A percentile compares a stretch with the other conserved stretches of the same genome.
Conservation (phyloP, 2,329 filamentous ascomycete species). For the Sclerotiophoma versabilis region DNA sequence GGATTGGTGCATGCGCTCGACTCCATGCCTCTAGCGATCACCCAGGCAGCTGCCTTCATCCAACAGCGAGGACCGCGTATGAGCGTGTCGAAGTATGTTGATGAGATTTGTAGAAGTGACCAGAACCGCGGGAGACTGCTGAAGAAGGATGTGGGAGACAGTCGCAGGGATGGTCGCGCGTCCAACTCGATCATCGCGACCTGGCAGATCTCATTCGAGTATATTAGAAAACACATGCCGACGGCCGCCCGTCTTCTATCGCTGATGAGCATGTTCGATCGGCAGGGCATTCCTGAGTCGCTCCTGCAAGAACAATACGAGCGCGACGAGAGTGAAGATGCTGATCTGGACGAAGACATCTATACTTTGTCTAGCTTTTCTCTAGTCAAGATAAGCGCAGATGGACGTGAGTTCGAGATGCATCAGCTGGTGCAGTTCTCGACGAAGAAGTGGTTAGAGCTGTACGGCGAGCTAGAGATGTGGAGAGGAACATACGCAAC, state of each 20-base stretch:
- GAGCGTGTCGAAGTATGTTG: constrained; percentile 40
- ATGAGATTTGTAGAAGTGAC: neutral
- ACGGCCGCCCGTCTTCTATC: constrained; percentile 55
- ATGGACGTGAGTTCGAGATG: neutral
- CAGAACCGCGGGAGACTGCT: constrained; percentile 17
- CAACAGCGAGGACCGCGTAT: constrained; percentile 17
- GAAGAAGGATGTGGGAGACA: constrained; percentile 34
- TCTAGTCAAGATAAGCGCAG: neutral
- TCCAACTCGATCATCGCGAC: constrained; percentile 48
- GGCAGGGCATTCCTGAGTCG: constrained; percentile 50
- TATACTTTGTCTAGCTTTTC: neutral
- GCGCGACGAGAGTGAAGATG: neutral
- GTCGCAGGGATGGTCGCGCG: constrained; percentile 44
- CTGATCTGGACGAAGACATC: neutral
- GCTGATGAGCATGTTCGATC: constrained; percentile 58
- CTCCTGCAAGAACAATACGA: constrained; percentile 28
- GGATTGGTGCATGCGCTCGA: constrained; percentile 29
- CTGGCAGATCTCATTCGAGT: constrained; percentile 45
- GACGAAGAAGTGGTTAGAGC: no score
- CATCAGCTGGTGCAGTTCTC: no score
- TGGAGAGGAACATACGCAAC: no score
- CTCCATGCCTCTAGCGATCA: constrained; percentile 41
- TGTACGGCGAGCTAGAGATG: no score
- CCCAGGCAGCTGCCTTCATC: constrained; percentile 47
- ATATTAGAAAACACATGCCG: constrained; percentile 40